These are phyloP conservation scores for Mycena metata DNA, from an alignment of 768 basidiomycete species.

Conservation along the genomic window DNA sequence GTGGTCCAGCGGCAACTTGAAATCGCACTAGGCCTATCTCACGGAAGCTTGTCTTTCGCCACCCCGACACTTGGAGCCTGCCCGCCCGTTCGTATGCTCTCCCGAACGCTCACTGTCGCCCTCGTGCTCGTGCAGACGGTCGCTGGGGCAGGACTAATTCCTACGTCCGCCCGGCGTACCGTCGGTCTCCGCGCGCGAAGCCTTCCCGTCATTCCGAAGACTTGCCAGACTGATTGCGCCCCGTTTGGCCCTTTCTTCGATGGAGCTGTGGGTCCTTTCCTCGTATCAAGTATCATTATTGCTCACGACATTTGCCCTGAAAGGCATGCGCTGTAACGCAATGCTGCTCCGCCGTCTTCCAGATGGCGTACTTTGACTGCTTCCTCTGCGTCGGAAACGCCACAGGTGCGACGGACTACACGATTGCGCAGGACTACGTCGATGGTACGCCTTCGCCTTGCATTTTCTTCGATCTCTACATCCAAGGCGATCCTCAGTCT, in stretches of 20 bases:
- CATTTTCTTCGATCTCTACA: background rate
- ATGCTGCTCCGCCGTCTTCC: conserved; percentile 51
- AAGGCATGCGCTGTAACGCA: conserved; percentile 32
- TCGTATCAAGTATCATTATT: too few relatives aligned
- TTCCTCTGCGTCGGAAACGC: conserved; percentile 50
- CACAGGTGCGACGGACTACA: conserved; percentile 45
- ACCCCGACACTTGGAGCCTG: conserved; percentile 1
- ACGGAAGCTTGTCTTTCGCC: background rate
- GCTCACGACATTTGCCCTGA: too few relatives aligned
- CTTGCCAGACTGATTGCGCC: conserved; percentile 25
- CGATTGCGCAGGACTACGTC: conserved; percentile 45
- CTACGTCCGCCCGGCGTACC: conserved; percentile 2
- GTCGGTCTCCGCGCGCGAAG: conserved; percentile 7
- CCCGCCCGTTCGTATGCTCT: conserved; percentile 4
- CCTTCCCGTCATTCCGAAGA: conserved; percentile 19
- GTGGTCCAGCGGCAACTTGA: too few relatives aligned
- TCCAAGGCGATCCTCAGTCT: conserved; percentile 25
- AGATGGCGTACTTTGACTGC: conserved; percentile 50
- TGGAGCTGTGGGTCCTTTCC: conserved; percentile 18
- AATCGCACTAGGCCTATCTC: too few relatives aligned
- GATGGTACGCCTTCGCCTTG: conserved; percentile 31
- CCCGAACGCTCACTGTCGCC: background rate
- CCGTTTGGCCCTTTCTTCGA: conserved; percentile 28
- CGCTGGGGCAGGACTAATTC: conserved; percentile 6
- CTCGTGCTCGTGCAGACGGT: conserved; percentile 1